Evolutionary conservation across 257 asterid species (phyloP).

Genomic region (Gentiana macrophylla): DNA sequence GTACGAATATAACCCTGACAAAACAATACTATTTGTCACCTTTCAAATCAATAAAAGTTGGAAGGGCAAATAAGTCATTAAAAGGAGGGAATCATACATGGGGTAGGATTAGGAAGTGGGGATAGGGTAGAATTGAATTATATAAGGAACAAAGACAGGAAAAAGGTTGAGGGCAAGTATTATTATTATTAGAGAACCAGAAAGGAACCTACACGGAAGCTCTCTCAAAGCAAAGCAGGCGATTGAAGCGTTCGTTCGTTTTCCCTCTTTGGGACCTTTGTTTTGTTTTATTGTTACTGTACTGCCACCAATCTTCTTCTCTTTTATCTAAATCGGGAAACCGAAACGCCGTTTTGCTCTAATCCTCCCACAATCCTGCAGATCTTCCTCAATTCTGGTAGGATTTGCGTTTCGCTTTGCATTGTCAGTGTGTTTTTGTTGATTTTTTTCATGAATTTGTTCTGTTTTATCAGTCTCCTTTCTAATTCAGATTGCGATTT

Average conservation of each 20-base stretch:
- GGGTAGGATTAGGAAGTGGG: not conserved
- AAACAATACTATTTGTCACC: too few species aligned
- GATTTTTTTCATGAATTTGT: too few species aligned
- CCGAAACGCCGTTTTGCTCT: not conserved
- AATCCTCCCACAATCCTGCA: not conserved
- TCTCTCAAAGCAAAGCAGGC: constrained; percentile 9
- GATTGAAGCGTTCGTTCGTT: constrained; percentile 8
- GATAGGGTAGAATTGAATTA: not conserved
- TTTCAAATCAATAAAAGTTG: too few species aligned
- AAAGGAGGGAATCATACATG: not conserved
- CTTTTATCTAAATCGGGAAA: not conserved
- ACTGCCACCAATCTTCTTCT: not conserved
- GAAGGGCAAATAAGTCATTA: constrained; percentile 1
- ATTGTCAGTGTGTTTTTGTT: too few species aligned
- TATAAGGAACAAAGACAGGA: too few species aligned
- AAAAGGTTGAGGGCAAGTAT: not conserved
- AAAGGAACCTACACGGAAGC: constrained; percentile 1
- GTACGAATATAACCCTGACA: too few species aligned
- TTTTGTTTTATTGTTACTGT: not conserved
- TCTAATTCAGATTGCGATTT: too few species aligned
- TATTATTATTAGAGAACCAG: not conserved
- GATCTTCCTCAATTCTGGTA: too few species aligned
- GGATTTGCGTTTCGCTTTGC: too few species aligned
- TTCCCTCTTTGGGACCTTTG: not conserved
- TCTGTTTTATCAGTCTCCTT: too few species aligned